Base-by-base conservation (phyloP, 83 land plant genomes). In the Picea engelmannii region DNA sequence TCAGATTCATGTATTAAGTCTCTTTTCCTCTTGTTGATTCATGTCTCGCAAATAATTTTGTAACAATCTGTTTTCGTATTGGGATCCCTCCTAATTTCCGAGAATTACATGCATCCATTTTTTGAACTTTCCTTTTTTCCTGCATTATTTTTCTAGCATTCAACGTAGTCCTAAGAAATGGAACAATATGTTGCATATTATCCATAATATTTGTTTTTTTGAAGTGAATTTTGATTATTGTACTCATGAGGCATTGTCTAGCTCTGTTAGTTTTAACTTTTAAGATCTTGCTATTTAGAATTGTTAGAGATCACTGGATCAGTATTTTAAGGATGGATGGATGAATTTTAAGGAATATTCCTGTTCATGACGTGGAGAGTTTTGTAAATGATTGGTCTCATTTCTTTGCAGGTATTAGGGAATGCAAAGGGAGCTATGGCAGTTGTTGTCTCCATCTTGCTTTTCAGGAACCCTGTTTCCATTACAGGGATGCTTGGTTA, bases 381-480 rank as follows among this genome's bases (percentile, higher is more conserved):
- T 44, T 47, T 8, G 21, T 17, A 73, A 73, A 47, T 73, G 13
- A 24, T 47, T 52, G 58, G 77, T n/a, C 59, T 31, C 5, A 21
- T 82, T 47, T 27, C 80, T 12, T 65, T 84, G 13, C 90, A 91
- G 93, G 95, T 93, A 31, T 85, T 93, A 2, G 95, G 95, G 60
- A 93, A 93, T 81, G 95, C 95, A 13, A 93, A 93, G 78, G 95
- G 95, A 7, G 95, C 95, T 21, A 90, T 93, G 10, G 95, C 95
- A 42, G 95, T 93, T 79, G 95, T 93, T 2, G 88, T 92, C 16
- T 92, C 94, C 23, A 92, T 92, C 68, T 84, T 92, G 74, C 86
- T 92, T n/a, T 92, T 92, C 83, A 83, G 83, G 44, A 92, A 92
- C 78, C 94, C 93, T 20, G 94, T 92, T 20, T 90, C 94, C 23